Evolutionary conservation across 1,284 basidiomycete species (phyloP).

Genomic region (Leccinum subspadiceum): DNA sequence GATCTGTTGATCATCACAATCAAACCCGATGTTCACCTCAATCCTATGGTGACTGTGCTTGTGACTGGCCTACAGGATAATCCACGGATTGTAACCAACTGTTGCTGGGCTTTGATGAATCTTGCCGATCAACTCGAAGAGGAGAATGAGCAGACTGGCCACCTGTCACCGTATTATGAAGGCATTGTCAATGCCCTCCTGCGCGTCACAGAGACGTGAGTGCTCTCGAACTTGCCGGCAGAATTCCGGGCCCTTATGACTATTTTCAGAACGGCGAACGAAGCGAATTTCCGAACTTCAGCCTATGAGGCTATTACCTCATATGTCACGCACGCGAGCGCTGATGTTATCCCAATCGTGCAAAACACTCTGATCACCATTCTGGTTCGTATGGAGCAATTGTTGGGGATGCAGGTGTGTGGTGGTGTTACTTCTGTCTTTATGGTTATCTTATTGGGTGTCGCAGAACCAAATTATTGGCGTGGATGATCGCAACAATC

Average conservation of each 20-base stretch:
- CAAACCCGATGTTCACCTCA: constrained; percentile 87
- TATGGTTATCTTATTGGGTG: constrained; percentile 3
- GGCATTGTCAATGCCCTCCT: constrained; percentile 82
- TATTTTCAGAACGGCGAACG: constrained; percentile 70
- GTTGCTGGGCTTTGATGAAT: constrained; percentile 97
- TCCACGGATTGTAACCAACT: constrained; percentile 89
- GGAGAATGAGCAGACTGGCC: constrained; percentile 50
- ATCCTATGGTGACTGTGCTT: constrained; percentile 80
- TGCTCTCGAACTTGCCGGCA: constrained; percentile 11
- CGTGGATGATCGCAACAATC: constrained; percentile 96
- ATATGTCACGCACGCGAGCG: constrained; percentile 78
- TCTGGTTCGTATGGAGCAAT: constrained; percentile 85
- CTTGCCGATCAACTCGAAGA: constrained; percentile 81
- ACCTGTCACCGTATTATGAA: constrained; percentile 89
- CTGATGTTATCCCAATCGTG: constrained; percentile 80
- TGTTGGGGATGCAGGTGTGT: constrained; percentile 75
- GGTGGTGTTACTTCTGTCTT: constrained; percentile 2
- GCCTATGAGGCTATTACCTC: constrained; percentile 96
- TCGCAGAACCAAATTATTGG: constrained; percentile 89
- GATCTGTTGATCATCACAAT: constrained; percentile 87
- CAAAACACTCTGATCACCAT: constrained; percentile 83
- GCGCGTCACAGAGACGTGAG: constrained; percentile 81
- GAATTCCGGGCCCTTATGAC: constrained; percentile 12
- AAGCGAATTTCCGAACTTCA: constrained; percentile 91
- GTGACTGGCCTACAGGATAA: constrained; percentile 82